Percentiles rank a stretch among this genome's conserved stretches.
Evolutionary conservation across 805 yeast species (phyloP).

Genomic region (Candida montana): DNA sequence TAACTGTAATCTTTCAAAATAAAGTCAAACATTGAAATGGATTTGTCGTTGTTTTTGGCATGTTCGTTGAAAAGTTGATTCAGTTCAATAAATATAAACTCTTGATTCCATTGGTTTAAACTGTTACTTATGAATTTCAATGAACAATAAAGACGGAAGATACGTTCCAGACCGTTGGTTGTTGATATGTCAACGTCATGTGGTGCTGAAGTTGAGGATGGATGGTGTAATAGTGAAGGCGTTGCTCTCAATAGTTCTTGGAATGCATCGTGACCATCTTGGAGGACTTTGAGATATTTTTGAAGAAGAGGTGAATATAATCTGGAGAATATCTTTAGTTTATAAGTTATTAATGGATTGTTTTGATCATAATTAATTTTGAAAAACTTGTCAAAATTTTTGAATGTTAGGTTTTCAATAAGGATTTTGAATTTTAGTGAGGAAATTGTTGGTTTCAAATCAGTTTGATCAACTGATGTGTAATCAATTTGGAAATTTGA

Average conservation of each 20-base stretch:
- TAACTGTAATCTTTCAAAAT: conserved; percentile 24
- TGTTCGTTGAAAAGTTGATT: conserved; percentile 19
- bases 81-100: conserved; percentile 23
- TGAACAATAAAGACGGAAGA: conserved; percentile 24
- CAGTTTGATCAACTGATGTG: conserved; percentile 29
- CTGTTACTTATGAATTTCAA: conserved; percentile 17
- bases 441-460: conserved; percentile 36
- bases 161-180: conserved; percentile 23
- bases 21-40: conserved; percentile 26
- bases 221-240: conserved; percentile 7
- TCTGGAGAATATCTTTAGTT: conserved; percentile 40
- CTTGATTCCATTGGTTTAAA: conserved; percentile 23
- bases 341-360: conserved; percentile 37
- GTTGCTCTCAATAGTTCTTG: conserved; percentile 17
- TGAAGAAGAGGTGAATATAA: conserved; percentile 39
- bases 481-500: conserved; percentile 43
- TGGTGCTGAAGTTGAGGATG: not conserved
- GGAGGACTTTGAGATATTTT: conserved; percentile 29
- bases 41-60: conserved; percentile 10
- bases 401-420: conserved; percentile 39
- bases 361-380: conserved; percentile 26
- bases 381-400: conserved; percentile 24
- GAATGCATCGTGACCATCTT: conserved; percentile 27
- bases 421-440: conserved; percentile 38
- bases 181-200: conserved; percentile 23